Conservation (phyloP, 1,284 basidiomycete genomes). For the Puccinia coronata region DNA sequence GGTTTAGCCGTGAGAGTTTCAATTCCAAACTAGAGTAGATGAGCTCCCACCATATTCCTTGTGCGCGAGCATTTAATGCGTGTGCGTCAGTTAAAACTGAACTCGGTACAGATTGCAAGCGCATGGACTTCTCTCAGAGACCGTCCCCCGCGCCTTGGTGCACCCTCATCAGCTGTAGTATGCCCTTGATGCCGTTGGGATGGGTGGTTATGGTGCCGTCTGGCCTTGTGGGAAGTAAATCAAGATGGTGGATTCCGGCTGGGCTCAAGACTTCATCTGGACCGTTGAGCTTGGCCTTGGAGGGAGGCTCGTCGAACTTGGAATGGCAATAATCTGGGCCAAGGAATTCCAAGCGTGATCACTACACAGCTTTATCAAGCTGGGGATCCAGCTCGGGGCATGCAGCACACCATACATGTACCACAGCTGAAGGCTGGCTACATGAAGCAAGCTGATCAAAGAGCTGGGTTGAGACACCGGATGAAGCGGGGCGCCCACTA, state of each 20-base stretch:
- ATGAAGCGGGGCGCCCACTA: too few species aligned
- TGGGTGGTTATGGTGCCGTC: too few species aligned
- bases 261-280: neutral
- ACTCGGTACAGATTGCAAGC: too few species aligned
- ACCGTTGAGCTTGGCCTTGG: neutral
- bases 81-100: neutral
- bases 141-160: neutral
- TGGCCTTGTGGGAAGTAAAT: neutral
- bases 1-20: slow-evolving; percentile 12
- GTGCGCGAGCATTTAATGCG: neutral
- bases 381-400: neutral
- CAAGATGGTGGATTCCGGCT: neutral
- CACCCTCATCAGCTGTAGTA: too few species aligned
- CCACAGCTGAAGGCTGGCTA: neutral
- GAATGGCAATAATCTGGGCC: neutral
- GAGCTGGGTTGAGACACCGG: neutral
- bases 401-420: too few species aligned
- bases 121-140: too few species aligned
- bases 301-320: neutral
- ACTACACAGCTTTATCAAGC: neutral
- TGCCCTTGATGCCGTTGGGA: too few species aligned
- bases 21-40: neutral
- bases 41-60: neutral
- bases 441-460: neutral
- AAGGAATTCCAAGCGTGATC: neutral